These are phyloP conservation scores for Tricholoma saponaceum DNA, from an alignment of 768 basidiomycete species.

Conservation along the genomic window DNA sequence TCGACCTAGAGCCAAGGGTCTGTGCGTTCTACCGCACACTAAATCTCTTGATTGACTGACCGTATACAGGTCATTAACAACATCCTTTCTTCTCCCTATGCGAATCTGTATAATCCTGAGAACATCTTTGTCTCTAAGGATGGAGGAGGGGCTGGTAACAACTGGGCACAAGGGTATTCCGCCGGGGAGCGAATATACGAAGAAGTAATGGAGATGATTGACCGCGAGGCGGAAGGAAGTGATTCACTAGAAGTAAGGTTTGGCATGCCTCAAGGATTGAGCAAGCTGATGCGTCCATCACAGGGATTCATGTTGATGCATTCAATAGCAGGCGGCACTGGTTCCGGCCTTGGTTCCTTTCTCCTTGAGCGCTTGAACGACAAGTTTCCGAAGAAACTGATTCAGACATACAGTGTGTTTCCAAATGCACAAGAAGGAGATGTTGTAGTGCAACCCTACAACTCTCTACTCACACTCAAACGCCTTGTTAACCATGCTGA, in stretches of 20 bases:
- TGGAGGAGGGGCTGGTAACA: conserved; percentile 98
- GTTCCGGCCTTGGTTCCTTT: conserved; percentile 98
- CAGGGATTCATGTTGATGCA: conserved; percentile 99
- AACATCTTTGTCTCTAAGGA: conserved; percentile 96
- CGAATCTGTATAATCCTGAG: conserved; percentile 93
- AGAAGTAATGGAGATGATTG: conserved; percentile 98
- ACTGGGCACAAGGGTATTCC: conserved; percentile 95
- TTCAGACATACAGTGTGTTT: conserved; percentile 99
- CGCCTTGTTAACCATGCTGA: conserved; percentile 95
- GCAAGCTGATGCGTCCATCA: not conserved
- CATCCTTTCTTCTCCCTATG: conserved; percentile 85
- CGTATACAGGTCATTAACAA: conserved; percentile 87
- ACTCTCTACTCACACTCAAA: conserved; percentile 89
- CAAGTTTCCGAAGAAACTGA: conserved; percentile 97
- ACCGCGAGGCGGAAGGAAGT: conserved; percentile 95
- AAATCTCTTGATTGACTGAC: conserved; percentile 10
- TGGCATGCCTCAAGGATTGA: not conserved
- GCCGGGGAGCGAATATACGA: conserved; percentile 91
- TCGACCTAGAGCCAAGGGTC: conserved; percentile 95
- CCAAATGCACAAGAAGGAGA: conserved; percentile 92
- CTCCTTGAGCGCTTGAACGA: conserved; percentile 94
- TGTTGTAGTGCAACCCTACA: conserved; percentile 98
- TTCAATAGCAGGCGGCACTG: conserved; percentile 98
- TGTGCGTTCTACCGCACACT: conserved; percentile 21
- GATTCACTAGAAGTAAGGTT: conserved; percentile 85